phyloP scores from a whole-genome alignment of 2,329 filamentous ascomycete genomes.

The Trichoderma oligosporum region DNA sequence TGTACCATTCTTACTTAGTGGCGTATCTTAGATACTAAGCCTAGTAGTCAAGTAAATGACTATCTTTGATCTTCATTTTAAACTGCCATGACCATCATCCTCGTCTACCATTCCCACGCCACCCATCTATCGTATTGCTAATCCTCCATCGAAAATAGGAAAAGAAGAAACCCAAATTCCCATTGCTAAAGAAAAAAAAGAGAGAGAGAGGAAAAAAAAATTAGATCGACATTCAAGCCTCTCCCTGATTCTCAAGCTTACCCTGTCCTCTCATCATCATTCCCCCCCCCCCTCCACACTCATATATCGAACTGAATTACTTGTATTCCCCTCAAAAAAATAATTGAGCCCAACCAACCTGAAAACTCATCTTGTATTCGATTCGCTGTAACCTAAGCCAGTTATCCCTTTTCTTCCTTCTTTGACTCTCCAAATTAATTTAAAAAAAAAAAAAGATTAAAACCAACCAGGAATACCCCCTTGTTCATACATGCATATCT shows the following conservation, averaged over 20 bases:
- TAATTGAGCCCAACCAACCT: not conserved
- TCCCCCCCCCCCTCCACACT: too few relatives aligned
- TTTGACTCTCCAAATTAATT: not conserved
- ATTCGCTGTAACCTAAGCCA: not conserved
- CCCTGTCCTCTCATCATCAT: not conserved
- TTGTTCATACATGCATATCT: not conserved
- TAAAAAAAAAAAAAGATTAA: not conserved
- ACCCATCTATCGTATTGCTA: not conserved
- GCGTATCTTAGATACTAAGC: too few relatives aligned
- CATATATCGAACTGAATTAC: not conserved
- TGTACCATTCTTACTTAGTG: too few relatives aligned
- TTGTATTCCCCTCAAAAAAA: not conserved
- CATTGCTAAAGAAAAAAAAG: too few relatives aligned
- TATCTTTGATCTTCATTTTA: too few relatives aligned
- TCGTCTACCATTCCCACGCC: too few relatives aligned
- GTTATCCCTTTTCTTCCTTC: not conserved
- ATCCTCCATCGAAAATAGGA: not conserved
- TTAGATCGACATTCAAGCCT: too few relatives aligned
- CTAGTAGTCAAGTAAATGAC: too few relatives aligned
- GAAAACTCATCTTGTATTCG: not conserved
- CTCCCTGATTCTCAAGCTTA: not conserved
- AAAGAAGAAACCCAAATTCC: constrained; percentile 1
- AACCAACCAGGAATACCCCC: too few relatives aligned
- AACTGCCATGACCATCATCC: too few relatives aligned
- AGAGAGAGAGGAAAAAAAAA: too few relatives aligned